Percentiles rank a stretch among this genome's conserved stretches.
Conservation (phyloP, 225 moss, liverwort and hornwort genomes). For the Climacium dendroides region DNA sequence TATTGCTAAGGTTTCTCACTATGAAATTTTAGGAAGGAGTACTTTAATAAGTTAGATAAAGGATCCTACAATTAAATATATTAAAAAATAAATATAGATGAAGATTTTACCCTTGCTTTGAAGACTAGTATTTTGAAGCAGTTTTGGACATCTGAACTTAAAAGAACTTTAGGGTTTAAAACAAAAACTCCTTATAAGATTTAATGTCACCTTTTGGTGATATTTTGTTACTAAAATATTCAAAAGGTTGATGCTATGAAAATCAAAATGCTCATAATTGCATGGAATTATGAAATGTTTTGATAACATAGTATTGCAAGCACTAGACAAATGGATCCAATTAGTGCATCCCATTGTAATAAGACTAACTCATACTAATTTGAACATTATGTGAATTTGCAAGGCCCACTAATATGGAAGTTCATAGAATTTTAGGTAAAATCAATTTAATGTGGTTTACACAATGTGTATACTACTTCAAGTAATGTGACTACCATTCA, state of each 20-base stretch:
- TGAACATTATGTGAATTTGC: background rate
- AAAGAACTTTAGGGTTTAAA: no score
- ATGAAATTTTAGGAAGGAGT: no score
- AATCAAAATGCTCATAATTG: background rate
- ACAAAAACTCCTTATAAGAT: background rate
- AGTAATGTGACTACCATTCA: background rate
- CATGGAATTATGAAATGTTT: background rate
- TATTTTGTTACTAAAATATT: background rate
- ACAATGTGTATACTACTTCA: background rate
- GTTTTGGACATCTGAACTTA: no score
- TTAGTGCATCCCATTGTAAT: fast-evolving
- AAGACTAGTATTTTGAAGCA: no score
- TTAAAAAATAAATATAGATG: no score
- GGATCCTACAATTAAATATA: no score
- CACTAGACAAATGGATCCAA: background rate
- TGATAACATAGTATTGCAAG: background rate
- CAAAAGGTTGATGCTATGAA: background rate
- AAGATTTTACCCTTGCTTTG: no score
- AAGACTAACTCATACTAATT: background rate
- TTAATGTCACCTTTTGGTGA: background rate
- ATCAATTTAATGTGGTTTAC: background rate
- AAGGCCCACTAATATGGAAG: background rate
- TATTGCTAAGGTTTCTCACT: no score
- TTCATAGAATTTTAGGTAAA: background rate
- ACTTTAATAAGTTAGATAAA: no score